Conservation (phyloP, 805 yeast genomes). For the Candida michaelii region DNA sequence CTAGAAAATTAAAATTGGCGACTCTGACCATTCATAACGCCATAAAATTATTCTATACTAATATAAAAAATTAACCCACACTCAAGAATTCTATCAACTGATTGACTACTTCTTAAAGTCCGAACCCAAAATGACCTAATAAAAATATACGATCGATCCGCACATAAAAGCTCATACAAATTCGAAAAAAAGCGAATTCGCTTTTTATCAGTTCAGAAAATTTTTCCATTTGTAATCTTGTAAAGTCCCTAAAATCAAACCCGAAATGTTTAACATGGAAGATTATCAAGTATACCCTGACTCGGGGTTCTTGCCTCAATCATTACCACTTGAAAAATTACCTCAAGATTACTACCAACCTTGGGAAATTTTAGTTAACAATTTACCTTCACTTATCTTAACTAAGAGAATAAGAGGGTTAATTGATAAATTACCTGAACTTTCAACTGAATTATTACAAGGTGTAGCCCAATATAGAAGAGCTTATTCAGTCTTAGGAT, state of each 20-base stretch:
- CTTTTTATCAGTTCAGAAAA: slow-evolving; percentile 7
- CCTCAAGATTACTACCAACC: slow-evolving; percentile 63
- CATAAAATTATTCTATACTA: too few species aligned
- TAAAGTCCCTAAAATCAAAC: neutral
- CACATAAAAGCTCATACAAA: neutral
- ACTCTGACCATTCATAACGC: too few species aligned
- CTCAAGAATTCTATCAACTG: too few species aligned
- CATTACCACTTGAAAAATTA: slow-evolving; percentile 58
- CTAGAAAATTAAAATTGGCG: too few species aligned
- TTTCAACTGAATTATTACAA: slow-evolving; percentile 47
- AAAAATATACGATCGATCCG: neutral
- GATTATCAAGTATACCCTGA: slow-evolving; percentile 69
- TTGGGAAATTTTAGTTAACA: slow-evolving; percentile 72
- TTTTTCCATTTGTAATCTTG: neutral
- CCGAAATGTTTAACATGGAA: slow-evolving; percentile 30
- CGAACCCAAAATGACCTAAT: neutral
- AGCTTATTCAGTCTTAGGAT: slow-evolving; percentile 78
- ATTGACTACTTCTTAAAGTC: neutral
- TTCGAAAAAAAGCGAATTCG: neutral
- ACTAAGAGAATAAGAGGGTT: slow-evolving; percentile 58
- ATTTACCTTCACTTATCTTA: slow-evolving; percentile 71
- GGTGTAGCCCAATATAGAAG: slow-evolving; percentile 61
- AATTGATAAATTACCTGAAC: slow-evolving; percentile 65
- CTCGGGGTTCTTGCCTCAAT: slow-evolving; percentile 79
- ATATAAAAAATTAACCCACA: too few species aligned